Percentiles rank a stretch among this genome's conserved stretches.
Conservation (phyloP, 805 yeast species). For the Saccharomyces paradoxus region DNA sequence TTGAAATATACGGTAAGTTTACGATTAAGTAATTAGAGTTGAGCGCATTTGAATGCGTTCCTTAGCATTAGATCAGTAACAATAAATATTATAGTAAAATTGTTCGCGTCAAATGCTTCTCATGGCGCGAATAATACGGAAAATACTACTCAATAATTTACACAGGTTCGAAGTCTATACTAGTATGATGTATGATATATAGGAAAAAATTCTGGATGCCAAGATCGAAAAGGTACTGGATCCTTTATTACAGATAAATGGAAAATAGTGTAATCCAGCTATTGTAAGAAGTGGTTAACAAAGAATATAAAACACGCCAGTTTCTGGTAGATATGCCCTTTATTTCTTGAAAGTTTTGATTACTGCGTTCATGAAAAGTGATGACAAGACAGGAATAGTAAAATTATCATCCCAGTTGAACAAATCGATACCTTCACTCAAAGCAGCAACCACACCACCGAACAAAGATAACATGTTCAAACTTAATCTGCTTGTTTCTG, state of each 20-base stretch:
- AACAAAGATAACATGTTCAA: conserved; percentile 47
- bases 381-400: conserved; percentile 85
- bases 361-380: conserved; percentile 49
- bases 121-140: not conserved
- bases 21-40: not conserved
- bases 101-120: not conserved
- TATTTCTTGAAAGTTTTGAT: conserved; percentile 31
- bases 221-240: not conserved
- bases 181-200: not conserved
- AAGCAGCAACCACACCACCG: conserved; percentile 75
- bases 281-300: not conserved
- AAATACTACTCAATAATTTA: not conserved
- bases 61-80: too few relatives aligned
- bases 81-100: not conserved
- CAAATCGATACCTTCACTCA: conserved; percentile 76
- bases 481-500: conserved; percentile 49
- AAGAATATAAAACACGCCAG: not conserved
- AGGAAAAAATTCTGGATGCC: not conserved
- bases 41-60: not conserved
- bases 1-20: not conserved
- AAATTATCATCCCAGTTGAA: conserved; percentile 83
- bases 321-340: not conserved
- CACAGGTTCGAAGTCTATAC: not conserved
- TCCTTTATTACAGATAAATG: not conserved
- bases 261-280: not conserved